Conservation (phyloP, 2,329 filamentous ascomycete genomes). For the Arthrobotrys conoides region DNA sequence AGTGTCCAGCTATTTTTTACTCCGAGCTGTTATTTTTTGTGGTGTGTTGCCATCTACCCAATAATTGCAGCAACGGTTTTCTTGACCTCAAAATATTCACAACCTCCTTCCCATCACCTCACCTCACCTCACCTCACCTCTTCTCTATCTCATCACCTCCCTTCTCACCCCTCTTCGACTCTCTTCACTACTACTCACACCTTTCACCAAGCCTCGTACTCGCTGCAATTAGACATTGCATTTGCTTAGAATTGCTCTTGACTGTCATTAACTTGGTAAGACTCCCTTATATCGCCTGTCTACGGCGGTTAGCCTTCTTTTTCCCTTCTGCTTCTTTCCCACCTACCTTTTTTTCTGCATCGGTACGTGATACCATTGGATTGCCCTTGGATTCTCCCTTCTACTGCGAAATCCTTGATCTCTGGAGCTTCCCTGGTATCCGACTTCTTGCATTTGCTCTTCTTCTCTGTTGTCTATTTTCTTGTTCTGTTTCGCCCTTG, state of each 20-base stretch:
- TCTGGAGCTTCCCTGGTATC: neutral
- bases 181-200: neutral
- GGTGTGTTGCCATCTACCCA: slow-evolving; percentile 12
- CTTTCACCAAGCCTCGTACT: neutral
- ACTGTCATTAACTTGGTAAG: slow-evolving; percentile 26
- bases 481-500: slow-evolving; percentile 32
- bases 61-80: slow-evolving; percentile 33
- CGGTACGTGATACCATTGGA: slow-evolving; percentile 31
- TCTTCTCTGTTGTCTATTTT: slow-evolving; percentile 6
- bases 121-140: slow-evolving; percentile 4
- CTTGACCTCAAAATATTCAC: slow-evolving; percentile 43
- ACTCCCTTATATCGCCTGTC: slow-evolving; percentile 54
- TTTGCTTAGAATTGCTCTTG: slow-evolving; percentile 22
- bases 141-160: slow-evolving; percentile 7
- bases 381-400: slow-evolving; percentile 25
- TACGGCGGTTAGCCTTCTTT: slow-evolving; percentile 44
- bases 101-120: slow-evolving; percentile 13
- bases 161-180: neutral
- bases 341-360: slow-evolving; percentile 4
- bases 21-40: slow-evolving; percentile 31
- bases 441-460: slow-evolving; percentile 33
- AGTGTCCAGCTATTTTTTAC: slow-evolving; percentile 21
- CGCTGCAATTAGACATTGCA: neutral
- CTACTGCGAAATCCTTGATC: neutral
- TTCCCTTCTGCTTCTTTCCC: neutral